Conservation (phyloP, 1,284 basidiomycete genomes). For the Rhodotorula sp. region DNA sequence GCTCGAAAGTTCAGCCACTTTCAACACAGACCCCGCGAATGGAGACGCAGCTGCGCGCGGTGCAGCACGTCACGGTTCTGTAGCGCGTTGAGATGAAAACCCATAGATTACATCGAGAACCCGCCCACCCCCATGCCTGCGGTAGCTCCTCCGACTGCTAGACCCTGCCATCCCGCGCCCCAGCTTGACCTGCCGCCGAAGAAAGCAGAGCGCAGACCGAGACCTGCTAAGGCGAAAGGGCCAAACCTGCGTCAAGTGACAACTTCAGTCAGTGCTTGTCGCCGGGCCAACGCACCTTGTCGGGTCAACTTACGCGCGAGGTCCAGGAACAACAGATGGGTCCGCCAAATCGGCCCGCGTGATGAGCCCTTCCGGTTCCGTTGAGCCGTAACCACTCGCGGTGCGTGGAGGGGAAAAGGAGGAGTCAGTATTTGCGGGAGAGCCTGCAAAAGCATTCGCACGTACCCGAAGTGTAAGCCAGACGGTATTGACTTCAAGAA, state of each 20-base stretch:
- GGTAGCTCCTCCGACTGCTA: not conserved
- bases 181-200: not conserved
- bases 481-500: not conserved
- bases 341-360: not conserved
- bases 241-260: not conserved
- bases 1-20: slow-evolving; percentile 1
- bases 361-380: not conserved
- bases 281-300: not conserved
- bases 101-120: not conserved
- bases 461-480: not conserved
- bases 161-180: not conserved
- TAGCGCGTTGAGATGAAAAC: not conserved
- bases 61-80: too few species aligned
- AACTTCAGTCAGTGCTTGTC: not conserved
- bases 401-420: not conserved
- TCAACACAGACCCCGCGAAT: not conserved
- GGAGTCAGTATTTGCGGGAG: not conserved
- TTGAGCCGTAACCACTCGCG: not conserved
- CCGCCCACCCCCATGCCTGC: not conserved
- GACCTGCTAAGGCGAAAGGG: not conserved
- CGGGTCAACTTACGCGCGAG: not conserved
- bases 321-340: not conserved
- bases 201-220: not conserved
- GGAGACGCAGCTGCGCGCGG: not conserved
- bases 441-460: not conserved